Evolutionary conservation across 2,329 filamentous ascomycete genomes (phyloP).

Genomic region (Fusarium sp.): DNA sequence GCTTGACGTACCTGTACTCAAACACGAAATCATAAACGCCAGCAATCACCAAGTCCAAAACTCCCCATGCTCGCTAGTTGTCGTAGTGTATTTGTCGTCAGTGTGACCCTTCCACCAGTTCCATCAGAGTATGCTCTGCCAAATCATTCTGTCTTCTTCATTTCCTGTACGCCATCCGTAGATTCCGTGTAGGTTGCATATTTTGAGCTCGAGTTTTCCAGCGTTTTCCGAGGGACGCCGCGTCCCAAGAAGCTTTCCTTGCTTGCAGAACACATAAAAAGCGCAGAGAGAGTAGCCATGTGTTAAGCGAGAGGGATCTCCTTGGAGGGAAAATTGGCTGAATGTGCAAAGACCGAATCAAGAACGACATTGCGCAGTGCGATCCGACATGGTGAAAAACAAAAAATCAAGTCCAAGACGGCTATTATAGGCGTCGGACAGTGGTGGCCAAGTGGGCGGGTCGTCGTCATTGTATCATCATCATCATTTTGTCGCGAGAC

Average conservation of each 20-base stretch:
- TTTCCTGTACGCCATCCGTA: conserved; percentile 26
- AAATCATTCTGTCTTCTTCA: conserved; percentile 15
- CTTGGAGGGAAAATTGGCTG: conserved; percentile 22
- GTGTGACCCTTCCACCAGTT: conserved; percentile 4
- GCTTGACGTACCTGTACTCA: conserved; percentile 25
- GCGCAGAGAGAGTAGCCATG: conserved; percentile 24
- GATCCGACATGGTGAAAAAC: conserved; percentile 8
- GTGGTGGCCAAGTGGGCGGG: conserved; percentile 12
- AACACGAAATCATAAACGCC: conserved; percentile 37
- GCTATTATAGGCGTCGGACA: conserved; percentile 29
- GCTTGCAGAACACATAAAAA: conserved; percentile 33
- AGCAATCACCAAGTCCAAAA: conserved; percentile 22
- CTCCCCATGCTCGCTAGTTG: conserved; percentile 37
- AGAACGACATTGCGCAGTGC: conserved; percentile 23
- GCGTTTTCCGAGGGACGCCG: conserved; percentile 15
- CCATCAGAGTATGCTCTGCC: conserved; percentile 13
- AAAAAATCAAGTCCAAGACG: neutral
- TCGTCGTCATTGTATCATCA: conserved; percentile 32
- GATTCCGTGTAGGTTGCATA: conserved; percentile 21
- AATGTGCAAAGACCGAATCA: conserved; percentile 20
- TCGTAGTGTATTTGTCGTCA: conserved; percentile 31
- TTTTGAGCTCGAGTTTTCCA: conserved; percentile 28
- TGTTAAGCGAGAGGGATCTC: conserved; percentile 32
- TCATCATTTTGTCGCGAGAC: conserved; percentile 35
- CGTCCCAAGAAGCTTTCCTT: conserved; percentile 24